phyloP scores from a whole-genome alignment of 495 filamentous ascomycete genomes.

The Hypoxylon trugodes region DNA sequence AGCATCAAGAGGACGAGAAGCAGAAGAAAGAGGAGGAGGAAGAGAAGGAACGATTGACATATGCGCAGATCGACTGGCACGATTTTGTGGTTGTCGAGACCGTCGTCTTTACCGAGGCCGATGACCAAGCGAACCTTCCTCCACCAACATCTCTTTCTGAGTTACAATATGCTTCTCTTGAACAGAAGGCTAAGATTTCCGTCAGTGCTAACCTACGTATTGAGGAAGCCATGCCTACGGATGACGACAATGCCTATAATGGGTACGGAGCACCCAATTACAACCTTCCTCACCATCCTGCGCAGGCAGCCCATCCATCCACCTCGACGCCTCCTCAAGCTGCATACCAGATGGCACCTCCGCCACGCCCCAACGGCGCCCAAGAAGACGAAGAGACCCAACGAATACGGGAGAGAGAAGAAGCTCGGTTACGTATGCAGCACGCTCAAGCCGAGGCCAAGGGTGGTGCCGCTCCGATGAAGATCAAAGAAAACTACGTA shows the following conservation, averaged over 20 bases:
- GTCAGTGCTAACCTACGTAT: constrained; percentile 83
- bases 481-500: constrained; percentile 92
- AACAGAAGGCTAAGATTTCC: constrained; percentile 91
- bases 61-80: constrained; percentile 96
- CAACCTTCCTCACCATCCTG: constrained; percentile 44
- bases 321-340: constrained; percentile 49
- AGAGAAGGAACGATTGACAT: constrained; percentile 83
- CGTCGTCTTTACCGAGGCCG: constrained; percentile 88
- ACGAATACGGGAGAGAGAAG: constrained; percentile 70
- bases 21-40: constrained; percentile 87
- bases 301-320: constrained; percentile 43
- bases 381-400: constrained; percentile 73
- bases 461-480: constrained; percentile 77
- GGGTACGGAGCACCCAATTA: constrained; percentile 59
- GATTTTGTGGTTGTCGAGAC: constrained; percentile 97
- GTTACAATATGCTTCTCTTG: constrained; percentile 89
- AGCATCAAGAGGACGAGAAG: constrained; percentile 85
- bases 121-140: constrained; percentile 86
- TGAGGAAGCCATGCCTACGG: constrained; percentile 93
- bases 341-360: constrained; percentile 46
- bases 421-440: constrained; percentile 75
- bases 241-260: constrained; percentile 67
- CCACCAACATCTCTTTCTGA: constrained; percentile 89
- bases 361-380: constrained; percentile 39
- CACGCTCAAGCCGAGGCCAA: constrained; percentile 81